Evolutionary conservation across 805 yeast species (phyloP).

Genomic region (Starmera quercuum): DNA sequence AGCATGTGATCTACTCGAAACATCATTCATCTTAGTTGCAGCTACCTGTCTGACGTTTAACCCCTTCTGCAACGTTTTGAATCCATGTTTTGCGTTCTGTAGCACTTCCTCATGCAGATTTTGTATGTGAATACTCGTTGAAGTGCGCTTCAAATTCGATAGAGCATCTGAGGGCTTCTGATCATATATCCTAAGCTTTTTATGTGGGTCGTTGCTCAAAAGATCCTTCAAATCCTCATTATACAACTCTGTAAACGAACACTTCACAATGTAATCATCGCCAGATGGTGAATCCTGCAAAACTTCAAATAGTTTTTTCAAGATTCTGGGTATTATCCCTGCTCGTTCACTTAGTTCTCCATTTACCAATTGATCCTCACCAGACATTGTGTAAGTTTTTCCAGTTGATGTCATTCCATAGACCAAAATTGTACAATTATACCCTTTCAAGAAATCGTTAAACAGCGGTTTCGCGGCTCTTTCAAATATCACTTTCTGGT

Average conservation of each 20-base stretch:
- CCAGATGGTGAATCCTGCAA: slow-evolving; percentile 20
- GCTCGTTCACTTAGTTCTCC: slow-evolving; percentile 33
- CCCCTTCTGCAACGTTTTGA: slow-evolving; percentile 48
- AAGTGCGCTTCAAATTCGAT: slow-evolving; percentile 4
- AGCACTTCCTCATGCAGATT: slow-evolving; percentile 58
- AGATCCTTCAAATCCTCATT: slow-evolving; percentile 81
- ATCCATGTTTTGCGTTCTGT: slow-evolving; percentile 46
- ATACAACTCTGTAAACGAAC: slow-evolving; percentile 79
- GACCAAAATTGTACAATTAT: slow-evolving; percentile 76
- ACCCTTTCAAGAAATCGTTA: slow-evolving; percentile 64
- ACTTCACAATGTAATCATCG: slow-evolving; percentile 58
- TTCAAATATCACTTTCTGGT: slow-evolving; percentile 59
- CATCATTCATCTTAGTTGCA: slow-evolving; percentile 65
- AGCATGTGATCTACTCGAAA: slow-evolving; percentile 71
- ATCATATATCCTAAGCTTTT: slow-evolving; percentile 48
- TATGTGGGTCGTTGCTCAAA: slow-evolving; percentile 36
- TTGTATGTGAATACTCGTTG: slow-evolving; percentile 42
- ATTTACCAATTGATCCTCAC: slow-evolving; percentile 58
- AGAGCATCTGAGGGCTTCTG: slow-evolving; percentile 9
- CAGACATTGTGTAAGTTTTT: slow-evolving; percentile 75
- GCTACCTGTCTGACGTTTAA: slow-evolving; percentile 57
- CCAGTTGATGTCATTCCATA: slow-evolving; percentile 95
- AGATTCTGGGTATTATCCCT: slow-evolving; percentile 57
- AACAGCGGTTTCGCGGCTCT: slow-evolving; percentile 58
- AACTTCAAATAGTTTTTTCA: slow-evolving; percentile 47